A percentile compares a stretch with the other conserved stretches of the same genome.
These are phyloP conservation scores for Pyropia haitanensis DNA, from an alignment of 23 red algal species.

Conservation along the genomic window DNA sequence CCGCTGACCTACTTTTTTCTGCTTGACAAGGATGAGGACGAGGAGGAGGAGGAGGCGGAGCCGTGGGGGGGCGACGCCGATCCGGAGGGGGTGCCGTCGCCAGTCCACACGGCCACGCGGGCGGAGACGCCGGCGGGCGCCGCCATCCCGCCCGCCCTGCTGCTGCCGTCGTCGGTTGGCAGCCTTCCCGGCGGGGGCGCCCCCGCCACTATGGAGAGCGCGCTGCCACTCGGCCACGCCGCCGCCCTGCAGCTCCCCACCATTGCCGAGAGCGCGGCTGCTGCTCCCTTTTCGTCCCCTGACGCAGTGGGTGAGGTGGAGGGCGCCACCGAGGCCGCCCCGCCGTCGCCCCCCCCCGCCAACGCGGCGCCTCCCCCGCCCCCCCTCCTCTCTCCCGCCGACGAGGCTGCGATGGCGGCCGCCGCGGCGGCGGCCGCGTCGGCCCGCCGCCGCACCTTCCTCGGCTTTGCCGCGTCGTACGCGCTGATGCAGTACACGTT, in stretches of 20 bases:
- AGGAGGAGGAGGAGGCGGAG: background rate
- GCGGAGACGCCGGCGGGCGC: background rate
- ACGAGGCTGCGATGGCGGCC: background rate
- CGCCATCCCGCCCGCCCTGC: background rate
- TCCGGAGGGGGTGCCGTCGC: background rate
- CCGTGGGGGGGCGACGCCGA: background rate
- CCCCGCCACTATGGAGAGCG: too few species aligned
- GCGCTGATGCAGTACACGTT: slow-evolving; percentile 77
- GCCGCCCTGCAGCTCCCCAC: too few species aligned
- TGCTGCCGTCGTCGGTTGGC: background rate
- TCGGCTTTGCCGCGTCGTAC: slow-evolving; percentile 60
- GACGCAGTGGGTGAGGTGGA: too few species aligned
- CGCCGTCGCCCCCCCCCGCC: background rate
- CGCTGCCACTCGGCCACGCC: too few species aligned
- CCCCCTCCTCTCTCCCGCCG: background rate
- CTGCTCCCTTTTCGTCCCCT: too few species aligned
- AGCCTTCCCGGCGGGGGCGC: too few species aligned
- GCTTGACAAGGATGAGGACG: slow-evolving; percentile 13
- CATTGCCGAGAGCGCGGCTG: too few species aligned
- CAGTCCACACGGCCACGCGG: background rate
- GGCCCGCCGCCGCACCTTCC: slow-evolving; percentile 27
- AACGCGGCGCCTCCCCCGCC: background rate
- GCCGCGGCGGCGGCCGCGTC: too few species aligned
- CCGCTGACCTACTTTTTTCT: slow-evolving; percentile 58
- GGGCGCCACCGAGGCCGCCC: too few species aligned